Conservation (phyloP, 2,329 filamentous ascomycete species). For the Aspergillus awamori region DNA sequence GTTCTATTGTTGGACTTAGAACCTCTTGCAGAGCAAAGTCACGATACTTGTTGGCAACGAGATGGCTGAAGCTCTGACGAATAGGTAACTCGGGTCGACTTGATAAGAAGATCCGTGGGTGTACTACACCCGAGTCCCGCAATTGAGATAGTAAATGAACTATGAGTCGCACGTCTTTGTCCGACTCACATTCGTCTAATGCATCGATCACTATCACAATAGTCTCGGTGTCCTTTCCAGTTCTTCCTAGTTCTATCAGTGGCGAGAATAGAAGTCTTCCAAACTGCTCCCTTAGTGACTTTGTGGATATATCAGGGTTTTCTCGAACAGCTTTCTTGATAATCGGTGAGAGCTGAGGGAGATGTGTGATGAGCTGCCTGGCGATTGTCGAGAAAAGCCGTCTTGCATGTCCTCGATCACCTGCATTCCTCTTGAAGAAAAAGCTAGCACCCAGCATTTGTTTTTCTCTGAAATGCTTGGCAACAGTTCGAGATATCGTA, state of each 20-base stretch:
- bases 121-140: slow-evolving; percentile 12
- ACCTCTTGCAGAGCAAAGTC: too few relatives aligned
- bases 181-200: slow-evolving; percentile 32
- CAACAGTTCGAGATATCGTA: slow-evolving; percentile 39
- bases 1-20: too few relatives aligned
- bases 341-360: slow-evolving; percentile 11
- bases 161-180: slow-evolving; percentile 25
- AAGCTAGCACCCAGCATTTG: slow-evolving; percentile 43
- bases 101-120: slow-evolving; percentile 30
- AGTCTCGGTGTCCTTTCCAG: neutral
- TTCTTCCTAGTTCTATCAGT: slow-evolving; percentile 11
- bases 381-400: slow-evolving; percentile 44
- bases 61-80: neutral
- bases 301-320: slow-evolving; percentile 28
- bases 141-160: slow-evolving; percentile 26
- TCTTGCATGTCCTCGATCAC: slow-evolving; percentile 39
- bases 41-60: too few relatives aligned
- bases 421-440: slow-evolving; percentile 51
- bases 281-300: slow-evolving; percentile 34
- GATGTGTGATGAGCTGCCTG: slow-evolving; percentile 29
- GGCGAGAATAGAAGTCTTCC: slow-evolving; percentile 30
- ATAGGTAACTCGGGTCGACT: slow-evolving; percentile 34
- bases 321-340: slow-evolving; percentile 24
- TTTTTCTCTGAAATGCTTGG: slow-evolving; percentile 23
- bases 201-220: slow-evolving; percentile 30